Percentiles rank a stretch among this genome's conserved stretches.
phyloP scores from a whole-genome alignment of 2,329 filamentous ascomycete species.

The Pseudovirgaria hyperparasitica region DNA sequence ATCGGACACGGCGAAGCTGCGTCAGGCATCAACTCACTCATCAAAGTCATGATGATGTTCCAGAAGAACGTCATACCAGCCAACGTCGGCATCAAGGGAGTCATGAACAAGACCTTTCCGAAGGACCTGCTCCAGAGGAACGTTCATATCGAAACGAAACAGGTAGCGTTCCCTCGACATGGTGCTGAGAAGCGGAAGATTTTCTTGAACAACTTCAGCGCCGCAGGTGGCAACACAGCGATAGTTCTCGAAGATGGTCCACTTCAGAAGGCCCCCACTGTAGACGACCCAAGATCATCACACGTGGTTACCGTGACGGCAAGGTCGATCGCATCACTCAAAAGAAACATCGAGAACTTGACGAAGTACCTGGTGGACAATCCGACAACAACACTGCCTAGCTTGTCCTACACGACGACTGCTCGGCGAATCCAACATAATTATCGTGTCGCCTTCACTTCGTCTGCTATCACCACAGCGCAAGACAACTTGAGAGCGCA shows the following conservation, averaged over 20 bases:
- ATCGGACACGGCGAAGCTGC: constrained; percentile 43
- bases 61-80: constrained; percentile 41
- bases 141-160: constrained; percentile 36
- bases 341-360: constrained; percentile 37
- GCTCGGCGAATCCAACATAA: constrained; percentile 42
- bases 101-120: constrained; percentile 43
- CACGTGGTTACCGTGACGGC: constrained; percentile 38
- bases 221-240: constrained; percentile 41
- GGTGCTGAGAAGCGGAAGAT: constrained; percentile 35
- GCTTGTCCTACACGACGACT: constrained; percentile 39
- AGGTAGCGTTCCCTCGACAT: constrained; percentile 33
- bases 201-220: constrained; percentile 42
- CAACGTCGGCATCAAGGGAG: constrained; percentile 42
- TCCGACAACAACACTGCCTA: constrained; percentile 31
- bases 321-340: constrained; percentile 37
- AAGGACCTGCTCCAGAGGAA: constrained; percentile 39
- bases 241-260: constrained; percentile 40
- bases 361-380: constrained; percentile 34
- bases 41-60: constrained; percentile 42
- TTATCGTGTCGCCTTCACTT: constrained; percentile 36
- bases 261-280: constrained; percentile 26
- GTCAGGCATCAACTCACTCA: constrained; percentile 40
- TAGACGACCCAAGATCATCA: constrained; percentile 32
- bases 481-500: constrained; percentile 33
- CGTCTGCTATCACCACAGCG: constrained; percentile 34